Base-by-base conservation (phyloP, 2,329 filamentous ascomycete genomes). In the Metarhizium rileyi region DNA sequence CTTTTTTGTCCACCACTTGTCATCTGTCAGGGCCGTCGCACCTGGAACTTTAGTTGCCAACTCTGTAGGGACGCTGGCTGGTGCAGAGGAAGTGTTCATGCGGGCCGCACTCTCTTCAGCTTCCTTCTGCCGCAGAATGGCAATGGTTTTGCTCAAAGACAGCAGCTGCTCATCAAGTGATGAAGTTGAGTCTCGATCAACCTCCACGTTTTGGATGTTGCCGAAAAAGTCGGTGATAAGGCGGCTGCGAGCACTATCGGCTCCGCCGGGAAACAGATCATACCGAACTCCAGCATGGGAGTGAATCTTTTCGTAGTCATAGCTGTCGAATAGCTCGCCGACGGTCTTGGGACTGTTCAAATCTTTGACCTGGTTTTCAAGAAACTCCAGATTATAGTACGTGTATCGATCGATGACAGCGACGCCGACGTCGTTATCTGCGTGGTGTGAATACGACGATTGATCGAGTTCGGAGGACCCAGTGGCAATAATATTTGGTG, bases 321-420 rank as follows among this genome's bases (percentile, higher is more conserved):
- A 97, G 63, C 87, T 95, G 70, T 97, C 91, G 60, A 98, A 98
- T 3, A 98, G 72, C 62, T 97, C 90, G 52, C 90, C 93, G 28
- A 98, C 74, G 0, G 90, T 95, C 69, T 90, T 84, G 65, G 95
- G 93, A 57, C 84, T 90, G 62, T 82, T 86, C 40, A 90, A 82
- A 56, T 91, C 90, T 52, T 84, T 84, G 52, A 97, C 87, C 61
- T 95, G 84, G 3, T 82, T 87, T 67, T 98, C 93, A 28, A 98
- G 79, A 65, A 96, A 98, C 61, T 98, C 93, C 48, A 98, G 81
- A 61, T 95, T 95, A 71, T 96, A 97, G 70, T 97, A 98, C 6
- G 93, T 98, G 75, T 94, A 98, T 53, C 93, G 85, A 67, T 98
- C 93, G 64, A 98, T 98, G 56, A 98, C 93, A 28, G 93, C 93